Evolutionary conservation across 352 stramenopile species (phyloP).

Genomic region (Pythium vanterpoolii): DNA sequence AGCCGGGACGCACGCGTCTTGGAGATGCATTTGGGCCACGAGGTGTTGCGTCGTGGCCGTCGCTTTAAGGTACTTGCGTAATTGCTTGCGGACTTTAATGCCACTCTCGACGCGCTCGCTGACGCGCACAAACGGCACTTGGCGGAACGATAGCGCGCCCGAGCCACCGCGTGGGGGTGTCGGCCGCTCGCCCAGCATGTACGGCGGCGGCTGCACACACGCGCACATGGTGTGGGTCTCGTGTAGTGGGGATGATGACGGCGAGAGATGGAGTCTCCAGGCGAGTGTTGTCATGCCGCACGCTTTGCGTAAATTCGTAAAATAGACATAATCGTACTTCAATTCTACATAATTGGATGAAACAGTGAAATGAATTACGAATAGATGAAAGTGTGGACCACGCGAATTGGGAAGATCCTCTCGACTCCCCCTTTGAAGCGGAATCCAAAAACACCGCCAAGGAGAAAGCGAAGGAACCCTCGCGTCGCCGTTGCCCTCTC

Average conservation of each 20-base stretch:
- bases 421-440: slow-evolving; percentile 16
- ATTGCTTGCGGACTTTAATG: slow-evolving; percentile 77
- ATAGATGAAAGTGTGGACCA: slow-evolving; percentile 5
- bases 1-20: slow-evolving; percentile 66
- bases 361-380: not conserved
- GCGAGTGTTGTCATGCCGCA: slow-evolving; percentile 4
- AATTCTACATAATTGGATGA: too few species aligned
- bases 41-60: slow-evolving; percentile 73
- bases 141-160: slow-evolving; percentile 57
- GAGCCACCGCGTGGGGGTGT: slow-evolving; percentile 50
- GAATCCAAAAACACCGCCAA: slow-evolving; percentile 7
- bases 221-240: slow-evolving; percentile 16
- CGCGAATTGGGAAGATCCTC: slow-evolving; percentile 9
- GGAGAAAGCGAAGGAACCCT: slow-evolving; percentile 10
- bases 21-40: slow-evolving; percentile 77
- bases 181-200: slow-evolving; percentile 79
- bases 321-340: too few species aligned
- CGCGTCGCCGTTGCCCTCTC: not conserved
- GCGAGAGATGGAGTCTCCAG: too few species aligned
- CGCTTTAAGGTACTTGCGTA: slow-evolving; percentile 82
- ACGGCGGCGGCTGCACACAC: slow-evolving; percentile 52
- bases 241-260: not conserved
- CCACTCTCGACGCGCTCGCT: slow-evolving; percentile 77
- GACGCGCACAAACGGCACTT: slow-evolving; percentile 80
- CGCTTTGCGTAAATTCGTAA: not conserved